Percentiles rank a stretch among this genome's conserved stretches.
Evolutionary conservation across 192 early-diverging fungal species (phyloP).

Genomic region (Podila horticola): DNA sequence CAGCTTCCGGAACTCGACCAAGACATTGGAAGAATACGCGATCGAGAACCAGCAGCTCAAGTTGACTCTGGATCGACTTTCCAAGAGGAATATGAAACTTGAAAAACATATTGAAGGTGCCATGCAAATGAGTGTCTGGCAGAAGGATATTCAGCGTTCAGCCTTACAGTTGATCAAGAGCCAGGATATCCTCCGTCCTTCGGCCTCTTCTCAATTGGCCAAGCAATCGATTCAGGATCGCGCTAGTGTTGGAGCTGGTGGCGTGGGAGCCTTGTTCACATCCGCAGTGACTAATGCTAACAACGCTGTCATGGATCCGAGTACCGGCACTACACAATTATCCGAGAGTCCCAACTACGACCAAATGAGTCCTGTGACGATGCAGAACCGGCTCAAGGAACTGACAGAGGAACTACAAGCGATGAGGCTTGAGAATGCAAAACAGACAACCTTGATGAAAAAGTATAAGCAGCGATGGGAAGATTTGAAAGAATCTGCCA

Average conservation of each 20-base stretch:
- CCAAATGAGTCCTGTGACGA: slow-evolving; percentile 21
- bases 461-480: slow-evolving; percentile 86
- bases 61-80: slow-evolving; percentile 67
- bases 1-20: slow-evolving; percentile 19
- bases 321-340: no score
- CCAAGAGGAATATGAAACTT: slow-evolving; percentile 53
- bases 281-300: background rate
- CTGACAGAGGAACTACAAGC: slow-evolving; percentile 68
- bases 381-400: slow-evolving; percentile 59
- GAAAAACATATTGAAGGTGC: slow-evolving; percentile 43
- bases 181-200: slow-evolving; percentile 43
- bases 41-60: slow-evolving; percentile 76
- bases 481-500: slow-evolving; percentile 80
- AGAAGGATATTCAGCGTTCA: slow-evolving; percentile 40
- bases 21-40: slow-evolving; percentile 72
- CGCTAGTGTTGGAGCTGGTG: slow-evolving; percentile 13
- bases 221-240: slow-evolving; percentile 44
- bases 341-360: background rate
- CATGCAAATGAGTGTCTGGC: slow-evolving; percentile 53
- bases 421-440: slow-evolving; percentile 58
- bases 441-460: slow-evolving; percentile 60
- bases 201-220: background rate
- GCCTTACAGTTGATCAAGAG: slow-evolving; percentile 47
- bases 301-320: no score
- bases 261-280: background rate